Conservation (phyloP, 805 yeast genomes). For the Candida ovalis region DNA sequence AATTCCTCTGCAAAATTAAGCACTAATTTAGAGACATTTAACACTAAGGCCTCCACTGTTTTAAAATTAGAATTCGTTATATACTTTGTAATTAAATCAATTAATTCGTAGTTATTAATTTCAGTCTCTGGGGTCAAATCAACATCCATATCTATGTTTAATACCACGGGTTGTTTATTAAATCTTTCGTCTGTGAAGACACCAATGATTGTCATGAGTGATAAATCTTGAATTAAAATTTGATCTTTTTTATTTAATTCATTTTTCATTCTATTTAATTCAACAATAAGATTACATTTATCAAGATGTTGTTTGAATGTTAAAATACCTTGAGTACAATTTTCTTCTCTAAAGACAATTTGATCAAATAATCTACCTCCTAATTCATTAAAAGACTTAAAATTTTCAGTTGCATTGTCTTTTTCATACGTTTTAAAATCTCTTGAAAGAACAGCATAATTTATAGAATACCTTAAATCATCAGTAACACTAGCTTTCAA, state of each 20-base stretch:
- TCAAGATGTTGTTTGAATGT: constrained; percentile 8
- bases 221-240: constrained; percentile 46
- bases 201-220: constrained; percentile 78
- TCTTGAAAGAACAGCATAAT: constrained; percentile 81
- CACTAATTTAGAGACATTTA: constrained; percentile 50
- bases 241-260: constrained; percentile 2
- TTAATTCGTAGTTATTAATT: constrained; percentile 38
- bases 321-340: constrained; percentile 14
- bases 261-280: constrained; percentile 6
- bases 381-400: constrained; percentile 40
- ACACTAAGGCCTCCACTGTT: constrained; percentile 90
- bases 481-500: constrained; percentile 73
- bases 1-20: constrained; percentile 10
- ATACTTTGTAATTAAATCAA: constrained; percentile 49
- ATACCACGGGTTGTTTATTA: constrained; percentile 68
- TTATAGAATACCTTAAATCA: constrained; percentile 76
- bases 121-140: constrained; percentile 13
- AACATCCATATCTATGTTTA: constrained; percentile 50
- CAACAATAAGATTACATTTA: constrained; percentile 6
- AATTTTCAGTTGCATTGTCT: constrained; percentile 35
- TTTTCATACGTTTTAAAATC: constrained; percentile 54
- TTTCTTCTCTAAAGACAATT: constrained; percentile 17
- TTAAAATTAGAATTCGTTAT: constrained; percentile 81
- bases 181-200: constrained; percentile 88
- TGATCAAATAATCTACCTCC: constrained; percentile 17